Conservation (phyloP, 2,329 filamentous ascomycete genomes). For the Penicillium brevicompactum region DNA sequence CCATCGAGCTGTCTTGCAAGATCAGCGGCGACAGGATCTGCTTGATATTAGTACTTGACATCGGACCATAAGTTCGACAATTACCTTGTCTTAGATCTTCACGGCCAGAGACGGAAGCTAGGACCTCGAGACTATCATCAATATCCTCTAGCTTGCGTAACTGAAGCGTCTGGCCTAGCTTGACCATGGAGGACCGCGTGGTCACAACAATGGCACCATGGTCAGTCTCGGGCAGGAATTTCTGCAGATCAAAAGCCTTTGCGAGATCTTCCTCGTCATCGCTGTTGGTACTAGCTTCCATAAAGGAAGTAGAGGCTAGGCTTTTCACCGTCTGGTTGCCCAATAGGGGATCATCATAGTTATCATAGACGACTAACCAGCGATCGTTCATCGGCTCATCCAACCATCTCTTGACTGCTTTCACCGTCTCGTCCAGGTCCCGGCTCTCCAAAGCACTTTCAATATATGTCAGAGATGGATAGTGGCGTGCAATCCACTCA, state of each 20-base stretch:
- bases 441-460: neutral
- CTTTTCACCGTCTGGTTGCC: neutral
- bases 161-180: conserved; percentile 2
- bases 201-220: conserved; percentile 9
- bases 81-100: neutral
- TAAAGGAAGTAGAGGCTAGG: neutral
- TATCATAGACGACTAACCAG: conserved; percentile 14
- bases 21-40: neutral
- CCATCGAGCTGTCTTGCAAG: conserved; percentile 8
- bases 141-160: conserved; percentile 7
- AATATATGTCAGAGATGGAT: conserved; percentile 2
- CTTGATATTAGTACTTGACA: neutral
- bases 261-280: neutral
- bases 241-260: conserved; percentile 7
- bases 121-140: conserved; percentile 7
- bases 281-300: neutral
- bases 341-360: conserved; percentile 9
- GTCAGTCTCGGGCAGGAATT: conserved; percentile 4
- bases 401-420: conserved; percentile 8
- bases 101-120: conserved; percentile 1
- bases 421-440: neutral
- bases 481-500: conserved; percentile 5
- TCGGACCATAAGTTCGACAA: neutral
- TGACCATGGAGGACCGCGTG: conserved; percentile 7
- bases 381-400: conserved; percentile 3